Conservation (phyloP, 164 flowering plant genomes). For the Magnolia sinica region DNA sequence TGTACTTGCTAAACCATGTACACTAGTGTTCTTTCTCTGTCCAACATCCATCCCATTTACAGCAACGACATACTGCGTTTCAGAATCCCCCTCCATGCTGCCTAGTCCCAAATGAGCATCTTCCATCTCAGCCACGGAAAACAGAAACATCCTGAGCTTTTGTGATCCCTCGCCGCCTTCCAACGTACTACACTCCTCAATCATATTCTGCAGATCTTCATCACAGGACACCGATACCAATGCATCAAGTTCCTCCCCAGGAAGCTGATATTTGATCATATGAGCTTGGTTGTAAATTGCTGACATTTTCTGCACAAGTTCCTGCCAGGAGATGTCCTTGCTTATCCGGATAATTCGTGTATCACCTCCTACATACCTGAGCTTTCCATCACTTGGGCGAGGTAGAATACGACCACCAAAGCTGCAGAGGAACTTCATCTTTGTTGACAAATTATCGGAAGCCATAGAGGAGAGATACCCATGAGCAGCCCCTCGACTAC, state of each 20-base stretch:
- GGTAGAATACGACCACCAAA: conserved; percentile 86
- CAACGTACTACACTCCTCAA: conserved; percentile 67
- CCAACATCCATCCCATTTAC: conserved; percentile 81
- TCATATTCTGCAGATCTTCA: conserved; percentile 93
- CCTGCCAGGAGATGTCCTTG: conserved; percentile 67
- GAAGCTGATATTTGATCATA: conserved; percentile 84
- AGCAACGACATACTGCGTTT: conserved; percentile 79
- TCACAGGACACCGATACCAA: conserved; percentile 88
- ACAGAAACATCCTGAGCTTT: conserved; percentile 75
- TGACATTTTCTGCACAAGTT: conserved; percentile 51
- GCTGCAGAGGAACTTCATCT: conserved; percentile 81
- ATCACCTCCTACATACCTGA: conserved; percentile 91
- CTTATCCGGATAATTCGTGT: conserved; percentile 69
- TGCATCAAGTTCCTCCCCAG: conserved; percentile 96
- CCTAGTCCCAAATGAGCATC: conserved; percentile 54
- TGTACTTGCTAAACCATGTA: conserved; percentile 33
- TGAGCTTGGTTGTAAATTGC: conserved; percentile 50
- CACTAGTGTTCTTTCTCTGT: conserved; percentile 45
- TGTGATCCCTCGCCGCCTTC: conserved; percentile 52
- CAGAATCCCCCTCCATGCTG: conserved; percentile 59
- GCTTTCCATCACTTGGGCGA: conserved; percentile 89
- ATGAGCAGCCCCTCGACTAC: conserved; percentile 33
- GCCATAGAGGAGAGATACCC: conserved; percentile 50
- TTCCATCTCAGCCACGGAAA: conserved; percentile 61
- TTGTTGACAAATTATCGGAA: conserved; percentile 44